These are phyloP conservation scores for Stygiomarasmius scandens DNA, from an alignment of 1,284 basidiomycete genomes.

Conservation along the genomic window DNA sequence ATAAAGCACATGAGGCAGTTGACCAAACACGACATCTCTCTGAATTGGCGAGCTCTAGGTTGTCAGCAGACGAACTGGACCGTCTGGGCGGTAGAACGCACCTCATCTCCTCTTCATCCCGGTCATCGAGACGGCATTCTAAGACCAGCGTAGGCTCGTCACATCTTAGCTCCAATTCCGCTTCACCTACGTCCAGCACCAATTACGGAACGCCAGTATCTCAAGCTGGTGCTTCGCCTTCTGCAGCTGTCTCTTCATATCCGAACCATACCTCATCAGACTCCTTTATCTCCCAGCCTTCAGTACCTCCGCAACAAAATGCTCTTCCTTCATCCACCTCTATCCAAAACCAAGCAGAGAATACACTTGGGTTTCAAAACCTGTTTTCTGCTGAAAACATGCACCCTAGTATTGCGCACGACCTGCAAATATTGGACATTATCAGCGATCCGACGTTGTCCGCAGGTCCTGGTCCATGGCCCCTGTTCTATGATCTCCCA, in stretches of 20 bases:
- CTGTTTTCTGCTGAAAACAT: conserved; percentile 20
- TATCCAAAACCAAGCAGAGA: too few species aligned
- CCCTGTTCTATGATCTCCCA: not conserved
- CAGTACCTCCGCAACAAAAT: too few species aligned
- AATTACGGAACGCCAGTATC: not conserved
- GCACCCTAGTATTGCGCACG: conserved; percentile 33
- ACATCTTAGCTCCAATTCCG: conserved; percentile 19
- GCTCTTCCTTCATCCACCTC: not conserved
- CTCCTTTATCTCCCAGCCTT: not conserved
- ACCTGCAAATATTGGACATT: conserved; percentile 29
- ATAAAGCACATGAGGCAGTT: conserved; percentile 53
- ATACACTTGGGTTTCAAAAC: not conserved
- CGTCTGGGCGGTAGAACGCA: conserved; percentile 64
- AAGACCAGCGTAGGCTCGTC: not conserved
- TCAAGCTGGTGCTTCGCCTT: not conserved
- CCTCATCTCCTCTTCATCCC: conserved; percentile 28
- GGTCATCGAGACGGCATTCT: not conserved
- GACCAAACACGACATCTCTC: conserved; percentile 30
- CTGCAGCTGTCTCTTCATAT: not conserved
- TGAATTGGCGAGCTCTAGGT: not conserved
- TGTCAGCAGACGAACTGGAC: conserved; percentile 56
- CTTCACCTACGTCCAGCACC: not conserved
- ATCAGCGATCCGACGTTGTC: not conserved
- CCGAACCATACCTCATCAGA: not conserved
- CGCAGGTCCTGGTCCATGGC: not conserved